Evolutionary conservation across 768 basidiomycete genomes (phyloP), one percentile per base, ranked within the genome.

Genomic region (Trametes cinnabarina): DNA sequence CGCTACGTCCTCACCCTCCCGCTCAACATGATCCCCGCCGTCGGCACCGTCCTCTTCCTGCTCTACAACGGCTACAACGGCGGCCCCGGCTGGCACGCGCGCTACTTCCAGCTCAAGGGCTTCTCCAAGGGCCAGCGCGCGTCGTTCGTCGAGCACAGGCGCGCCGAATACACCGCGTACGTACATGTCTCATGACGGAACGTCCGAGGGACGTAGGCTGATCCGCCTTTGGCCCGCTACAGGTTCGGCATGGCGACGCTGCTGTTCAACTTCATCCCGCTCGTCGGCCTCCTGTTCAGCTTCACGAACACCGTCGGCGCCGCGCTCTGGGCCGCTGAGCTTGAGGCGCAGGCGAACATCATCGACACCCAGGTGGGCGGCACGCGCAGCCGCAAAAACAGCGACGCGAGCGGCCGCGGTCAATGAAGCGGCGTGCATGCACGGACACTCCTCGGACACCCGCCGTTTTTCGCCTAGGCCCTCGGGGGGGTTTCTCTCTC

Each of bases 101-200:
- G 86, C 40, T 90, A 87, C 69, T 90, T 88, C 74, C 82, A 86
- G 70, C 77, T 88, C 47, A 88, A 87, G 70, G 79, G 77, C 1
- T 76, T 79, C 59, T 74, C 76, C 64, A 72, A 74, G 26, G 53
- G 67, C 15, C 75, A 80, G 57, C 74, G 77, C 34, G 67, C 77
- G 20, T 70, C 72, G 10, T 79, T 80, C 58, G 76, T 88, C 20
- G 64, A 78, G 49, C 69, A 77, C 59, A 74, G 77, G 42, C 70
- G 77, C 57, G 84, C 82, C 0, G 82, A 82, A 34, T 90, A 90
- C 69, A 84, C 85, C 41, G 85, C 82, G 83, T 86, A 57, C 64
- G 81, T 76, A 22, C 4, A 8, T 32, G 12, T 42, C 23, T 53
- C 47, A 34, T 34, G 8, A 7, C 34, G 34, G 14, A 7, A 7